Evolutionary conservation across 768 basidiomycete species (phyloP).

Genomic region (Saitozyma sp.): DNA sequence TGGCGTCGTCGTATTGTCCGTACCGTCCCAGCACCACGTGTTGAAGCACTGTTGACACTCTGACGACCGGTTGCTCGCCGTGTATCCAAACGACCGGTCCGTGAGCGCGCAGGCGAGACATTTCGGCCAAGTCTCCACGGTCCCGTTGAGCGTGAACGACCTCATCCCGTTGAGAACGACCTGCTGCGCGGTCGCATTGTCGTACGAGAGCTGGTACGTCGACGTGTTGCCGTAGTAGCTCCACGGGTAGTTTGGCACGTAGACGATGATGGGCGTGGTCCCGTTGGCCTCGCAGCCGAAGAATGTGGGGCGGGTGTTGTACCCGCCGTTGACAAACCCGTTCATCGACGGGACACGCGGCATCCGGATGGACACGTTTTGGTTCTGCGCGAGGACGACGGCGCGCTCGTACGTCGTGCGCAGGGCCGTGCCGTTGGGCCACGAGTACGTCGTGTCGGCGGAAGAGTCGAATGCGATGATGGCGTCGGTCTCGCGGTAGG

Average conservation of each 20-base stretch:
- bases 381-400: constrained; percentile 16
- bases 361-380: constrained; percentile 40
- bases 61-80: constrained; percentile 29
- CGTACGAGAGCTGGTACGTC: constrained; percentile 64
- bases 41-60: constrained; percentile 50
- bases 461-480: constrained; percentile 71
- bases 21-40: constrained; percentile 50
- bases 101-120: constrained; percentile 72
- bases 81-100: constrained; percentile 56
- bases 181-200: constrained; percentile 58
- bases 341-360: constrained; percentile 46
- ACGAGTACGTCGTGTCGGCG: constrained; percentile 57
- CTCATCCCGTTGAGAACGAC: constrained; percentile 67
- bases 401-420: constrained; percentile 48
- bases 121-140: constrained; percentile 62
- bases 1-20: constrained; percentile 42
- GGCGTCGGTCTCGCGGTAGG: constrained; percentile 67
- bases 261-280: constrained; percentile 66
- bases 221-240: constrained; percentile 40
- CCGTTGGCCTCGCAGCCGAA: constrained; percentile 54
- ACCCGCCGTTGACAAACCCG: constrained; percentile 49
- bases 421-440: constrained; percentile 68
- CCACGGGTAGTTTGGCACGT: constrained; percentile 70
- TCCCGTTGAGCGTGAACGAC: constrained; percentile 57
- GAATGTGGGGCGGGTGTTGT: constrained; percentile 44